Evolutionary conservation across 2,329 filamentous ascomycete species (phyloP).

Genomic region (Cladosporium sp.): DNA sequence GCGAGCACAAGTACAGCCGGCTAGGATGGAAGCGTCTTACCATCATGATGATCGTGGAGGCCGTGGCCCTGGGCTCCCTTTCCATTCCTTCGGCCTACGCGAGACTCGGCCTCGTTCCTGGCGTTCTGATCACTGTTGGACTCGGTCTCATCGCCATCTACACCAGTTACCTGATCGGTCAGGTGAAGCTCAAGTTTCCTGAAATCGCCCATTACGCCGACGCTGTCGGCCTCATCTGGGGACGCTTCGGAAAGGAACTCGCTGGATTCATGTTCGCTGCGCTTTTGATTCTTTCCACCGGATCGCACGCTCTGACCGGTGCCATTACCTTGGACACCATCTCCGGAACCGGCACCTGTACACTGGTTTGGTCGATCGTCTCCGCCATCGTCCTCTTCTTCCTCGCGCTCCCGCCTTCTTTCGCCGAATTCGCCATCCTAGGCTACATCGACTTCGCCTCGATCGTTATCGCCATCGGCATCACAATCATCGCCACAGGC

Average conservation of each 20-base stretch:
- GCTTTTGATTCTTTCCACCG: slow-evolving; percentile 40
- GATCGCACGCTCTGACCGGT: slow-evolving; percentile 42
- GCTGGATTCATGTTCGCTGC: slow-evolving; percentile 40
- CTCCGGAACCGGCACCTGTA: slow-evolving; percentile 34
- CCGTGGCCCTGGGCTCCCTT: slow-evolving; percentile 55
- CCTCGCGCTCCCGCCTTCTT: slow-evolving; percentile 33
- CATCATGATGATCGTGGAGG: slow-evolving; percentile 53
- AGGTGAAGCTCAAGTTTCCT: slow-evolving; percentile 53
- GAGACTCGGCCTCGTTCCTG: slow-evolving; percentile 52
- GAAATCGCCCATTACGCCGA: slow-evolving; percentile 42
- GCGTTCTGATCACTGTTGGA: slow-evolving; percentile 50
- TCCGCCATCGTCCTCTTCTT: slow-evolving; percentile 38
- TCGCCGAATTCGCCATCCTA: slow-evolving; percentile 31
- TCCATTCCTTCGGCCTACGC: slow-evolving; percentile 54
- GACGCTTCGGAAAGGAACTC: slow-evolving; percentile 39
- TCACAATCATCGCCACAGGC: slow-evolving; percentile 34
- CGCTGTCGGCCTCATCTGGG: slow-evolving; percentile 40
- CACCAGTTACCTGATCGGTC: slow-evolving; percentile 57
- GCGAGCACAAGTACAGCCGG: slow-evolving; percentile 34
- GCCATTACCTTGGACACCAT: slow-evolving; percentile 43
- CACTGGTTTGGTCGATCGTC: slow-evolving; percentile 39
- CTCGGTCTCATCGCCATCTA: slow-evolving; percentile 58
- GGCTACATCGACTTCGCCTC: slow-evolving; percentile 35
- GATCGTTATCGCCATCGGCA: slow-evolving; percentile 31
- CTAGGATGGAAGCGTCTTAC: slow-evolving; percentile 46